phyloP scores from a whole-genome alignment of 352 stramenopile species.

The Globisporangium cederbergense region DNA sequence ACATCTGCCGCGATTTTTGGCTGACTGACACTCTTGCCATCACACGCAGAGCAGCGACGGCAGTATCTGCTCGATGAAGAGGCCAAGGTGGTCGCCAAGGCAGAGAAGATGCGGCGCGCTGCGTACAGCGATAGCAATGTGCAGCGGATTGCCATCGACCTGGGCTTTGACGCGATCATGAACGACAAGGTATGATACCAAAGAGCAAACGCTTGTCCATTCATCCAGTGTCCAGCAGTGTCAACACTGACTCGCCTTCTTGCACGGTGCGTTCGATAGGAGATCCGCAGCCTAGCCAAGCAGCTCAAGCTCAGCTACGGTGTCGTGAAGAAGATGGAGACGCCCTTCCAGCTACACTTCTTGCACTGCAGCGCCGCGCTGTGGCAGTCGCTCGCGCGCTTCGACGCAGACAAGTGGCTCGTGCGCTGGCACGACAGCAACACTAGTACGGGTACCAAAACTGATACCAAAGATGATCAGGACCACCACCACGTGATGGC shows the following conservation, averaged over 20 bases:
- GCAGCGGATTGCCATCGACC: slow-evolving; percentile 59
- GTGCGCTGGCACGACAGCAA: slow-evolving; percentile 44
- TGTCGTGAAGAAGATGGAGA: slow-evolving; percentile 51
- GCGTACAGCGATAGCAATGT: slow-evolving; percentile 18
- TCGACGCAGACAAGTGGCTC: slow-evolving; percentile 58
- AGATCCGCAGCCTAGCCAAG: slow-evolving; percentile 68
- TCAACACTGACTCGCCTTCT: too few species aligned
- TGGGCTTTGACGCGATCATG: slow-evolving; percentile 79
- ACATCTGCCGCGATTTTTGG: not conserved
- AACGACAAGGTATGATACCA: slow-evolving; percentile 51
- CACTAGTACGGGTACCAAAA: not conserved
- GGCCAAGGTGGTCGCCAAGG: slow-evolving; percentile 26
- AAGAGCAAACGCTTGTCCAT: not conserved
- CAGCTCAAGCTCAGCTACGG: slow-evolving; percentile 78
- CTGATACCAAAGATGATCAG: not conserved
- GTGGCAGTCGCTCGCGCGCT: slow-evolving; percentile 46
- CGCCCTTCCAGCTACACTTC: slow-evolving; percentile 62
- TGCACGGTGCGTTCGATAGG: slow-evolving; percentile 20
- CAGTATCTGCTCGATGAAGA: slow-evolving; percentile 44
- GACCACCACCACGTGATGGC: slow-evolving; percentile 24
- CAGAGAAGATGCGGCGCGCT: slow-evolving; percentile 30
- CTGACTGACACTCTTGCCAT: not conserved
- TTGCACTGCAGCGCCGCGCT: slow-evolving; percentile 55
- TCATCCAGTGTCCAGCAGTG: not conserved
- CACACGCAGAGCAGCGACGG: slow-evolving; percentile 40